Conservation (phyloP, 2,329 filamentous ascomycete genomes). For the Clarireedia paspali region DNA sequence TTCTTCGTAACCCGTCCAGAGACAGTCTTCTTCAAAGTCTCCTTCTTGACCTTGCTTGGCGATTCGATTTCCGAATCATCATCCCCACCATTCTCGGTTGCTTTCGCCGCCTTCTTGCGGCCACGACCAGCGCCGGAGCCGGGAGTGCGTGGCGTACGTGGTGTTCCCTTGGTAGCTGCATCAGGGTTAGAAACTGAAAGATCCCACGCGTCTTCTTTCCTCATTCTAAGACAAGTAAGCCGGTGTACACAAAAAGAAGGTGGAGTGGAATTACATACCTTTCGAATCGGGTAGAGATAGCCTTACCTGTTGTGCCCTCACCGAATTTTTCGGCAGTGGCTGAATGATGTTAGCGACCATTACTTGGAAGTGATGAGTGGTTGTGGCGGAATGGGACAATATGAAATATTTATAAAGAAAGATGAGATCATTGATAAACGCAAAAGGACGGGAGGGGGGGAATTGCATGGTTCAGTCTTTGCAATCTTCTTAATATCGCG, state of each 20-base stretch:
- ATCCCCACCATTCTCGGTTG: slow-evolving; percentile 11
- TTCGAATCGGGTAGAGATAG: slow-evolving; percentile 24
- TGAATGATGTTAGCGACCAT: slow-evolving; percentile 23
- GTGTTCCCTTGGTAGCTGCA: slow-evolving; percentile 1
- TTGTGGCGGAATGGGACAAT: slow-evolving; percentile 7
- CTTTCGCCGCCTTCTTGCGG: slow-evolving; percentile 2
- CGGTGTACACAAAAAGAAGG: background rate
- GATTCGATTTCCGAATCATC: slow-evolving; percentile 6
- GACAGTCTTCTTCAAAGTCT: slow-evolving; percentile 17
- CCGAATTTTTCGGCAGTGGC: slow-evolving; percentile 24
- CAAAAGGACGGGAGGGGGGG: background rate
- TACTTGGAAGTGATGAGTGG: slow-evolving; percentile 7
- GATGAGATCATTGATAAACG: background rate
- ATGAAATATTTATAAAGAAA: slow-evolving; percentile 6
- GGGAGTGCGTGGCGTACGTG: background rate
- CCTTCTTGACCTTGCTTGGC: slow-evolving; percentile 17
- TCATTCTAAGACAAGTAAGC: slow-evolving; percentile 8
- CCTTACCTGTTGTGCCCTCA: slow-evolving; percentile 24
- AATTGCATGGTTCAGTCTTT: slow-evolving; percentile 3
- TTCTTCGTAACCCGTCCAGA: slow-evolving; percentile 18
- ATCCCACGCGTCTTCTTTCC: slow-evolving; percentile 20
- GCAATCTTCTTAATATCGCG: slow-evolving; percentile 25
- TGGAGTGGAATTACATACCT: slow-evolving; percentile 7
- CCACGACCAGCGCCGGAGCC: background rate
- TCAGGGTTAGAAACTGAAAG: slow-evolving; percentile 8